Conservation (phyloP, 345 rosid species). For the Stellera chamaejasme region DNA sequence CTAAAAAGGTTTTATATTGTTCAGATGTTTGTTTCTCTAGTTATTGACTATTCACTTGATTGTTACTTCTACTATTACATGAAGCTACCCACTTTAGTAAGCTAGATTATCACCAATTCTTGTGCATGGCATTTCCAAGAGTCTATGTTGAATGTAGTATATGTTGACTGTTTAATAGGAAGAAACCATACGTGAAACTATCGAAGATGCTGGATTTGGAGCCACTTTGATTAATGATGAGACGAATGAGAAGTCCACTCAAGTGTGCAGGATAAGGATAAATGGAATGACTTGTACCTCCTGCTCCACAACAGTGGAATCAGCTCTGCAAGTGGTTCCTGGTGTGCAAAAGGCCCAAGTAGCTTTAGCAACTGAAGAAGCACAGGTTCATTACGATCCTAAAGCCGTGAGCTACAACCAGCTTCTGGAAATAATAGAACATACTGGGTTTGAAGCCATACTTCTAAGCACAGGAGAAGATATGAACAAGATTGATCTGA, state of each 20-base stretch:
- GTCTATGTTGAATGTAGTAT: background rate
- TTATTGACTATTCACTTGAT: no score
- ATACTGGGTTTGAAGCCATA: constrained; percentile 62
- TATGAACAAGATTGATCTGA: constrained; percentile 60
- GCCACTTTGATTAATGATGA: constrained; percentile 54
- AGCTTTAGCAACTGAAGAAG: constrained; percentile 91
- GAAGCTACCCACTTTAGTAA: no score
- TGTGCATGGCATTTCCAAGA: no score
- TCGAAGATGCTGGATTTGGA: constrained; percentile 79
- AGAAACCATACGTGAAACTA: constrained; percentile 76
- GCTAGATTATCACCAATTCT: no score
- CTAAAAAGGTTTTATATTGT: no score
- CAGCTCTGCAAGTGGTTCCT: constrained; percentile 42
- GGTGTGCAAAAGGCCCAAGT: constrained; percentile 76
- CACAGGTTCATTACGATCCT: constrained; percentile 64
- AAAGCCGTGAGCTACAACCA: constrained; percentile 26
- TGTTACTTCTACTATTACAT: no score
- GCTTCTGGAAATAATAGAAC: constrained; percentile 41
- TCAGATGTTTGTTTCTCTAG: no score
- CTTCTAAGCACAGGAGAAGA: constrained; percentile 70
- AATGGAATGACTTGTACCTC: constrained; percentile 92
- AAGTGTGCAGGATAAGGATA: constrained; percentile 63
- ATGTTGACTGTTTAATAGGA: constrained; percentile 31
- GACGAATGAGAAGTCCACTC: constrained; percentile 36
- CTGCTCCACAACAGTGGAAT: constrained; percentile 68